Conservation (phyloP, 2,329 filamentous ascomycete species). For the Aspergillus sp. region DNA sequence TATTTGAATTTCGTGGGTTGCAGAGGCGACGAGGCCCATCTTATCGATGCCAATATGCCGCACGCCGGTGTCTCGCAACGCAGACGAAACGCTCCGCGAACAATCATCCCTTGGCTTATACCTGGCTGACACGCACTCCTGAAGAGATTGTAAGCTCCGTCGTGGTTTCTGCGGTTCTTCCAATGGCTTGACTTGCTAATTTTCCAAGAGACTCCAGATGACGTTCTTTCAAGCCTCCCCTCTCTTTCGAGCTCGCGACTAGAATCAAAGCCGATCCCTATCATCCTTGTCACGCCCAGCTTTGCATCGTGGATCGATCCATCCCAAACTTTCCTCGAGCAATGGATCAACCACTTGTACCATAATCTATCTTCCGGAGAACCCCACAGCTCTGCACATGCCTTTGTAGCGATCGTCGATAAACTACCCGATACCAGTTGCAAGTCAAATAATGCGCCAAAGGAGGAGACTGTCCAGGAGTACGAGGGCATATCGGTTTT, state of each 20-base stretch:
- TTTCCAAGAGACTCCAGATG: conserved; percentile 26
- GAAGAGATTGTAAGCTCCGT: conserved; percentile 26
- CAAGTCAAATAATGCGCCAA: background rate
- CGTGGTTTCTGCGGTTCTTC: background rate
- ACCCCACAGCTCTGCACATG: conserved; percentile 19
- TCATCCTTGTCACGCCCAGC: conserved; percentile 38
- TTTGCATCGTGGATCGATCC: conserved; percentile 40
- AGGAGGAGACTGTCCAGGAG: conserved; percentile 11
- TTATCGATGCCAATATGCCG: background rate
- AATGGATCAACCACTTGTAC: conserved; percentile 31
- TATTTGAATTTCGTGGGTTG: conserved; percentile 7
- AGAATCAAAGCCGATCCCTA: conserved; percentile 23
- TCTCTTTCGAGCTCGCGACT: conserved; percentile 14
- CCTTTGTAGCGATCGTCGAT: conserved; percentile 39
- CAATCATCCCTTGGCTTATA: conserved; percentile 25
- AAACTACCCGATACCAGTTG: conserved; percentile 27
- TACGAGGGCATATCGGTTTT: conserved; percentile 38
- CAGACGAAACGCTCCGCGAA: conserved; percentile 7
- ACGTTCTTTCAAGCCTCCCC: conserved; percentile 30
- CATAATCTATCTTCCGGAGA: conserved; percentile 6
- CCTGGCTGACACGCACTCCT: conserved; percentile 34
- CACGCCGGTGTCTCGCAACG: conserved; percentile 19
- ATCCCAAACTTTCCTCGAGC: conserved; percentile 29
- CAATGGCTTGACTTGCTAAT: conserved; percentile 5
- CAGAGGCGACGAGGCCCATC: background rate